Evolutionary conservation across 2,329 filamentous ascomycete genomes (phyloP), one percentile per base, ranked within the genome.

Genomic region (Huntiella omanensis): DNA sequence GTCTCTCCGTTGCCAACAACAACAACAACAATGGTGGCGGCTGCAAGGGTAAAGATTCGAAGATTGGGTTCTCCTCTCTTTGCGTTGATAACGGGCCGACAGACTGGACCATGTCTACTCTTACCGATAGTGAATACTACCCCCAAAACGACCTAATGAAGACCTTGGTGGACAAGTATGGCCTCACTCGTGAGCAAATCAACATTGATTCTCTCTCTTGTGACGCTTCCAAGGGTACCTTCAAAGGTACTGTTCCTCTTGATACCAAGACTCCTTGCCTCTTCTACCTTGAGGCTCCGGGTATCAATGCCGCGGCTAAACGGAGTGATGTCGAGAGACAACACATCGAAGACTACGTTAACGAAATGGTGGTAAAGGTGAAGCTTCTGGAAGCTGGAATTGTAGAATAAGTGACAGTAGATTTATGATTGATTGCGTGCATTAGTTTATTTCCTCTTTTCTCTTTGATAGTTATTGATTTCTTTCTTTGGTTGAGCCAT

Each of bases 141-240:
- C 43, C 36, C 5, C 49, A 46, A 12, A 33, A 51, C 15, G 46
- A 43, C 16, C 12, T 46, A 3, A 46, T 50, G 36, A 32, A 51
- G 11, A 41, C 40, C 4, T 43, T 52, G 17, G 36, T 42, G 2
- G 34, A 43, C 32, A 52, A 51, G 50, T 51, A 52, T 34, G 36
- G 35, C 10, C 28, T 51, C 11, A 49, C 46, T 3, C 19, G 28
- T 33, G 37, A 52, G 43, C 34, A 49, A 22, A 28, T 49, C 36
- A 42, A 33, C 12, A 19, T 35, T 6, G 46, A 46, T 5, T 16
- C 33, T 11, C 38, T 49, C 8, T 22, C 44, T 3, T 52, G 49
- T 41, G 43, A 49, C 32, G 43, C 43, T 11, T 46, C 38, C 32
- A 13, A 22, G 12, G 42, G 45, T 17, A 45, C 40, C 33, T 49